Base-by-base conservation (phyloP, 1,139 yeast genomes). In the Yamadazyma songkhlaensis region DNA sequence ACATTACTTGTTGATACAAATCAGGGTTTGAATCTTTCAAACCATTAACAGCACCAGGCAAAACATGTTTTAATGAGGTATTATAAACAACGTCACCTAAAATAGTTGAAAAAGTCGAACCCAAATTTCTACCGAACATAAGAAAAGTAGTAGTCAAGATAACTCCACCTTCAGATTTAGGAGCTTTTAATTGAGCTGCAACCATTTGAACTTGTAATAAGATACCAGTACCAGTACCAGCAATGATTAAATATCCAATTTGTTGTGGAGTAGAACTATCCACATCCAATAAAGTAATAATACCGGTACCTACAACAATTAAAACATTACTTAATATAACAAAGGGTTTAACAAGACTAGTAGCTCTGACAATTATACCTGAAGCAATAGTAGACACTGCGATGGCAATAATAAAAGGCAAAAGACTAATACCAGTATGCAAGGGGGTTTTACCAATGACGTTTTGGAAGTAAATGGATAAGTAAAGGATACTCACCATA, bases 391-490 rank as follows among this genome's bases (percentile, higher is more conserved):
- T 61, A 4, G 54, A 37, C 17, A 65, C 14, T 3, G 64, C 66
- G 29, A 63, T 61, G 1, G 68, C 47, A n/a, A 69, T 55, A 38
- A 68, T 59, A 12, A 57, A 40, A 3, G 74, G 70, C 36, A 69
- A 57, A 36, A 66, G 52, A 43, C 62, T 59, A 28, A 67, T 46
- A 32, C 75, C 75, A 1, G 73, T 60, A n/a, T 53, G 52, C 57
- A 65, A 54, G 4, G 74, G 64, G 36, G 56, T 46, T 9, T 58
- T 49, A 21, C 51, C 62, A 36, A 50, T 55, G 21, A 69, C 55
- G 32, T 62, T 60, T 48, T 69, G 74, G 53, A 66, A 69, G 44
- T 69, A 69, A 25, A 68, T 51, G 3, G 69, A 42, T 6, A 59
- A 42, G 41, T 60, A 64, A 36, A 63, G 48, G 33, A 60, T 44